Evolutionary conservation across 306 rosid genomes (phyloP).

Genomic region (Hylodesmum podocarpum): DNA sequence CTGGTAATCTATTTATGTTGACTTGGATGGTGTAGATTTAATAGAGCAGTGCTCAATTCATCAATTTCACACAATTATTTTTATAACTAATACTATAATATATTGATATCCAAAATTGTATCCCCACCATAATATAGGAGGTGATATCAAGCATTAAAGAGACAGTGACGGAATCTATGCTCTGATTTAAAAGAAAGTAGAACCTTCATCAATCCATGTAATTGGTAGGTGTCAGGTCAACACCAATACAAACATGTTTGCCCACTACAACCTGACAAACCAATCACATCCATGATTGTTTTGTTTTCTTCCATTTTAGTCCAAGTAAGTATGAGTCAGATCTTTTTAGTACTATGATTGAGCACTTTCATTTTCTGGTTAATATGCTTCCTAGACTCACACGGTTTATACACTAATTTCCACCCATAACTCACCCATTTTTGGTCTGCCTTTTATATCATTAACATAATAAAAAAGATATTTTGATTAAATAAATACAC

Average conservation of each 20-base stretch:
- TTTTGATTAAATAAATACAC: background rate
- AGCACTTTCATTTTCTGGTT: background rate
- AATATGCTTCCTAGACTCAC: background rate
- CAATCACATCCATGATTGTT: background rate
- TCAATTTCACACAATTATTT: background rate
- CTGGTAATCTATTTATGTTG: too few species aligned
- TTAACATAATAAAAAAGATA: background rate
- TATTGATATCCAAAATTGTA: background rate
- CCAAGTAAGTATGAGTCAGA: background rate
- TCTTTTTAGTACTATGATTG: background rate
- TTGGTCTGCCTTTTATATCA: background rate
- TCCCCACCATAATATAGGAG: background rate
- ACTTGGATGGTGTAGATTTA: background rate
- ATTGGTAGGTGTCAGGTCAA: background rate
- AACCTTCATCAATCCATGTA: background rate
- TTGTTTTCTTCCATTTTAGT: background rate
- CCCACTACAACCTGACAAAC: constrained; percentile 13
- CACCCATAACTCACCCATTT: background rate
- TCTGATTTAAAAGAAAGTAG: background rate
- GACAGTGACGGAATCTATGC: background rate
- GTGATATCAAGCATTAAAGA: background rate
- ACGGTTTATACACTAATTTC: background rate
- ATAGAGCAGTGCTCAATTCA: background rate
- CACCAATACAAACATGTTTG: background rate
- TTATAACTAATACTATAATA: background rate